These are phyloP conservation scores for Saccharomycopsis sp. DNA, from an alignment of 805 yeast genomes.

Conservation along the genomic window DNA sequence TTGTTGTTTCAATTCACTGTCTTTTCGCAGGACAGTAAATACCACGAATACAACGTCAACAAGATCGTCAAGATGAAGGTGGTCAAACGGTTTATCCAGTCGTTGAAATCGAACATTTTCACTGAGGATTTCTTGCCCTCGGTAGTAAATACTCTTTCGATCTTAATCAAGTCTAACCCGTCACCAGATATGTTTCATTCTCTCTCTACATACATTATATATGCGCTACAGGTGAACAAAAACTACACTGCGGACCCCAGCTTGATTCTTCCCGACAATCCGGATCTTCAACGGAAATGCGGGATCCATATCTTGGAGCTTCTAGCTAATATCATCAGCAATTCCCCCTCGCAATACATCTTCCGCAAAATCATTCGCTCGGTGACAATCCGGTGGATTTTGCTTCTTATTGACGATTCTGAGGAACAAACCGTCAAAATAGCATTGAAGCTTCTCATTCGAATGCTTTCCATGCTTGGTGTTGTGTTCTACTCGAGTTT, in stretches of 20 bases:
- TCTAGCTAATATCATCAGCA: slow-evolving; percentile 36
- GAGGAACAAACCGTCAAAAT: slow-evolving; percentile 30
- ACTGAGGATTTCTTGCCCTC: slow-evolving; percentile 33
- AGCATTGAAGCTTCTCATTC: slow-evolving; percentile 41
- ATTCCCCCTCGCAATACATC: slow-evolving; percentile 29
- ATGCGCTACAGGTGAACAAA: slow-evolving; percentile 35
- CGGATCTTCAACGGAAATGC: slow-evolving; percentile 27
- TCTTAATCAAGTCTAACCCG: slow-evolving; percentile 40
- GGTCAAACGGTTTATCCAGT: slow-evolving; percentile 30
- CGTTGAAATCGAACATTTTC: slow-evolving; percentile 29
- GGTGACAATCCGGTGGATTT: slow-evolving; percentile 61
- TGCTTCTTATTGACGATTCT: slow-evolving; percentile 41
- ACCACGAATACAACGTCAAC: slow-evolving; percentile 42
- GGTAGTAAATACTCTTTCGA: slow-evolving; percentile 34
- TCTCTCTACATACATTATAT: slow-evolving; percentile 45
- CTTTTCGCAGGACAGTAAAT: slow-evolving; percentile 47
- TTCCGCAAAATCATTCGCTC: slow-evolving; percentile 43
- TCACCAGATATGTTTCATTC: slow-evolving; percentile 49
- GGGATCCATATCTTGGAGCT: slow-evolving; percentile 34
- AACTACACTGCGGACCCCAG: slow-evolving; percentile 26
- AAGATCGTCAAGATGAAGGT: slow-evolving; percentile 49
- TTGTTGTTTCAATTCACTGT: slow-evolving; percentile 53
- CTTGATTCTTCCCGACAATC: slow-evolving; percentile 28
- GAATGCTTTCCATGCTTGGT: slow-evolving; percentile 42
- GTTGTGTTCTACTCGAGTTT: slow-evolving; percentile 43